Evolutionary conservation across 2,329 filamentous ascomycete genomes (phyloP), one percentile per base, ranked within the genome.

Genomic region (Fusarium irregulare): DNA sequence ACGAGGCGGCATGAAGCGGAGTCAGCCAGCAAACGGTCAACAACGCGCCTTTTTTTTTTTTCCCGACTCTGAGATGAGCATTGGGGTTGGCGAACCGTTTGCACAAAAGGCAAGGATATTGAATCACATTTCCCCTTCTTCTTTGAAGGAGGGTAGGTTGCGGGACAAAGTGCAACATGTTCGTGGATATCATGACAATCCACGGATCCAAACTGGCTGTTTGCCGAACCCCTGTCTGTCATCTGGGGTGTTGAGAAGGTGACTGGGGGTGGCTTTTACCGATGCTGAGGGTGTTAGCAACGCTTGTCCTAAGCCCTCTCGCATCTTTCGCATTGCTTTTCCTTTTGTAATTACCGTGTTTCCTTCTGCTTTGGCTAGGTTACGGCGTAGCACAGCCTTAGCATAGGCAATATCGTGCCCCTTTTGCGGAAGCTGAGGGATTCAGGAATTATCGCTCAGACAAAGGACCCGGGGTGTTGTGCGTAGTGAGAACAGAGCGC

Each of bases 1-100:
- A 70, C 67, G 67, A 60, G 42, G 48, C 53, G 54, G 63, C 67
- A 63, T 70, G 67, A 58, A 70, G 67, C 66, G 62, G 66, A 70
- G 62, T 59, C 66, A 59, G 56, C 67, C 62, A 70, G 64, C 57
- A 66, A 28, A 67, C 48, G 51, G 61, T 68, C 63, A 71, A 64
- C 67, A 54, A 59, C 48, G 60, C 59, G 40, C 37, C 57, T 47
- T 51, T 63, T 58, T 32, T 47, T 51, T 63, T 58, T 32, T 37
- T 18, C 45, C 53, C 41, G 23, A 56, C 40, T 58, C 41, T 59
- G 14, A 14, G n/a, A 41, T 37, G 54, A 49, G 46, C 54, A 49
- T 45, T 68, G 58, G 40, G 32, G 45, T 54, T 56, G 50, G 54
- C 58, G 58, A 68, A 55, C 67, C 50, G 59, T 44, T 60, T 45